A percentile compares a stretch with the other conserved stretches of the same genome.
phyloP scores from a whole-genome alignment of 345 rosid species.

The Atalantia buxifolia region DNA sequence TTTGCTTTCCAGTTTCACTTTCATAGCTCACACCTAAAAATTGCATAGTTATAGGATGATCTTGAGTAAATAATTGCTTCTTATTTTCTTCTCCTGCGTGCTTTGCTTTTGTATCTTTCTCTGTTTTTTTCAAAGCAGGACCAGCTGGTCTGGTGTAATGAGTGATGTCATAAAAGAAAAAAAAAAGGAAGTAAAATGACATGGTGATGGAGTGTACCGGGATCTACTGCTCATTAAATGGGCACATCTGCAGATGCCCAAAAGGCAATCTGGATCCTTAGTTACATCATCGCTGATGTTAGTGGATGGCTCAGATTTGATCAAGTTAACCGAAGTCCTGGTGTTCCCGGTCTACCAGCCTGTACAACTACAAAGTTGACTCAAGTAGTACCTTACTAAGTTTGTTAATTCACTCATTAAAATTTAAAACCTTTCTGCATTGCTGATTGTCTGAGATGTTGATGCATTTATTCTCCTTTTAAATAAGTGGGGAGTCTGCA shows the following conservation, averaged over 20 bases:
- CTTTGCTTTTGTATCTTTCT: neutral
- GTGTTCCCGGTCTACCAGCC: slow-evolving; percentile 29
- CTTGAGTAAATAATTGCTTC: neutral
- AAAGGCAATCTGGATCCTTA: slow-evolving; percentile 13
- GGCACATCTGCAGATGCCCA: slow-evolving; percentile 10
- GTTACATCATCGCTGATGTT: slow-evolving; percentile 10
- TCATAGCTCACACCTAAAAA: slow-evolving; percentile 4
- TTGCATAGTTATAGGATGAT: neutral
- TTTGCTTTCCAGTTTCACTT: slow-evolving; percentile 13
- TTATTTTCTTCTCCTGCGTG: neutral
- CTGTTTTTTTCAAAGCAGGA: neutral
- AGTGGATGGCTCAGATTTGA: slow-evolving; percentile 26
- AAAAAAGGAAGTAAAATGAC: neutral
- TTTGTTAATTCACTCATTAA: slow-evolving; percentile 32
- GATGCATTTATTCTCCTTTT: slow-evolving; percentile 11
- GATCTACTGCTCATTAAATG: slow-evolving; percentile 10
- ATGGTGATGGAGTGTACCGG: neutral
- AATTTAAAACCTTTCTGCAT: slow-evolving; percentile 13
- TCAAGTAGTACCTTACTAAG: neutral
- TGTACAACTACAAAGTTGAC: slow-evolving; percentile 29
- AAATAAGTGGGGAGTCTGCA: slow-evolving; percentile 22
- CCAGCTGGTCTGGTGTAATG: neutral
- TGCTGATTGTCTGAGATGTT: slow-evolving; percentile 22
- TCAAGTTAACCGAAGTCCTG: neutral
- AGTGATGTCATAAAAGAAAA: neutral